Conservation (phyloP, 805 yeast species). For the Saturnispora mendoncae region DNA sequence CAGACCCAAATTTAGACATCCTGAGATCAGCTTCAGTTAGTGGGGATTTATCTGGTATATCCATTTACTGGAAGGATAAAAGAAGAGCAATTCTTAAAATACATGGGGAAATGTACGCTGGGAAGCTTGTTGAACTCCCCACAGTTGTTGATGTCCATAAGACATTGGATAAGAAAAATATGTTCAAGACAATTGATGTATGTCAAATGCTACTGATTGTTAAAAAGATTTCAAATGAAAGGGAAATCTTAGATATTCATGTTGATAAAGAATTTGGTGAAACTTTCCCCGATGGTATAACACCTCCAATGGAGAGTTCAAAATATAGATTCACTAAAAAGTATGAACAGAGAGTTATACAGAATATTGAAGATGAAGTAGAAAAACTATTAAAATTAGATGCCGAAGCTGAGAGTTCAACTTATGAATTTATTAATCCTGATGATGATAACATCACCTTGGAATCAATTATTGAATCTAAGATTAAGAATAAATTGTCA, state of each 20-base stretch:
- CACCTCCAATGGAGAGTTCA: slow-evolving; percentile 70
- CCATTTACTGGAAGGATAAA: slow-evolving; percentile 75
- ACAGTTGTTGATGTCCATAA: slow-evolving; percentile 81
- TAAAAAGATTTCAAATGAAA: slow-evolving; percentile 37
- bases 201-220: slow-evolving; percentile 78
- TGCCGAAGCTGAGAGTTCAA: slow-evolving; percentile 73
- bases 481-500: slow-evolving; percentile 16
- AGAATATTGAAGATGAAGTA: slow-evolving; percentile 70
- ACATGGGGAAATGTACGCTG: slow-evolving; percentile 66
- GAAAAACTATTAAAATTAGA: slow-evolving; percentile 68
- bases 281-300: slow-evolving; percentile 64
- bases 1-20: slow-evolving; percentile 60
- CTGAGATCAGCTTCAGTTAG: slow-evolving; percentile 66
- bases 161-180: slow-evolving; percentile 80
- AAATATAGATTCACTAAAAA: slow-evolving; percentile 65
- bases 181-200: slow-evolving; percentile 78
- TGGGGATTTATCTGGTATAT: slow-evolving; percentile 65
- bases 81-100: slow-evolving; percentile 70
- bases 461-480: slow-evolving; percentile 29
- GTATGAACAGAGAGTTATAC: slow-evolving; percentile 61
- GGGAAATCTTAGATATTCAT: slow-evolving; percentile 36
- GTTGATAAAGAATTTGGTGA: slow-evolving; percentile 36
- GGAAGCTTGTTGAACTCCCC: slow-evolving; percentile 82
- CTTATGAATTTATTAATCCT: slow-evolving; percentile 61
- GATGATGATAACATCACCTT: slow-evolving; percentile 21